A percentile compares a stretch with the other conserved stretches of the same genome.
phyloP scores from a whole-genome alignment of 1,284 basidiomycete species.

The Sanghuangporus sanghuang region DNA sequence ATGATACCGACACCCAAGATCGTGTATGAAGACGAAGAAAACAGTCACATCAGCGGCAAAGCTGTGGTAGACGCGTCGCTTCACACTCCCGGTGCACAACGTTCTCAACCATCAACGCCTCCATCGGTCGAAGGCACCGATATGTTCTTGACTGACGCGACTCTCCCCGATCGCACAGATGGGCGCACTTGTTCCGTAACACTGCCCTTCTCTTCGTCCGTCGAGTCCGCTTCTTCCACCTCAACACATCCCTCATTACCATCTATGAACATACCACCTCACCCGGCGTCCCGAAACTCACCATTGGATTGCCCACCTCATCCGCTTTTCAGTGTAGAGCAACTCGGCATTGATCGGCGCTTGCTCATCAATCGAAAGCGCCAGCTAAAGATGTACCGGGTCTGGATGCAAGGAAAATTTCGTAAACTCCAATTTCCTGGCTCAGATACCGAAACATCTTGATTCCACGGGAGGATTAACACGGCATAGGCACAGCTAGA shows the following conservation, averaged over 20 bases:
- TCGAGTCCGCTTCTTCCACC: slow-evolving; percentile 25
- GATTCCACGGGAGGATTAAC: neutral
- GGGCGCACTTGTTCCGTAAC: neutral
- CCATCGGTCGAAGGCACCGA: neutral
- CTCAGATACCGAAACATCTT: neutral
- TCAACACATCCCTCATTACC: neutral
- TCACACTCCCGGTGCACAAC: neutral
- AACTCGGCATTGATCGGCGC: slow-evolving; percentile 85
- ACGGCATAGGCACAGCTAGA: too few relatives aligned
- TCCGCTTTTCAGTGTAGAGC: slow-evolving; percentile 64
- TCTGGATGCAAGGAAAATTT: slow-evolving; percentile 92
- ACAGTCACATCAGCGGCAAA: slow-evolving; percentile 16
- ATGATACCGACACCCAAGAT: slow-evolving; percentile 31
- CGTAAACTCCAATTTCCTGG: slow-evolving; percentile 35
- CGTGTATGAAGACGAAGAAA: slow-evolving; percentile 34
- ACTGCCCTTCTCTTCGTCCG: slow-evolving; percentile 41
- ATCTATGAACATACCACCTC: neutral
- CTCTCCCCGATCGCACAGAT: neutral
- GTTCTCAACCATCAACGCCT: neutral
- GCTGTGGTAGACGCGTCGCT: slow-evolving; percentile 17
- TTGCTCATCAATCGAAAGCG: slow-evolving; percentile 88
- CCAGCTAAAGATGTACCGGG: slow-evolving; percentile 92
- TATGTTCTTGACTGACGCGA: neutral
- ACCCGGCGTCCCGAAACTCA: neutral
- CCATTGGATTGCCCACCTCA: slow-evolving; percentile 23